Percentiles rank a stretch among this genome's conserved stretches.
Evolutionary conservation across 2,329 filamentous ascomycete genomes (phyloP).

Genomic region (Penicillium sp.): DNA sequence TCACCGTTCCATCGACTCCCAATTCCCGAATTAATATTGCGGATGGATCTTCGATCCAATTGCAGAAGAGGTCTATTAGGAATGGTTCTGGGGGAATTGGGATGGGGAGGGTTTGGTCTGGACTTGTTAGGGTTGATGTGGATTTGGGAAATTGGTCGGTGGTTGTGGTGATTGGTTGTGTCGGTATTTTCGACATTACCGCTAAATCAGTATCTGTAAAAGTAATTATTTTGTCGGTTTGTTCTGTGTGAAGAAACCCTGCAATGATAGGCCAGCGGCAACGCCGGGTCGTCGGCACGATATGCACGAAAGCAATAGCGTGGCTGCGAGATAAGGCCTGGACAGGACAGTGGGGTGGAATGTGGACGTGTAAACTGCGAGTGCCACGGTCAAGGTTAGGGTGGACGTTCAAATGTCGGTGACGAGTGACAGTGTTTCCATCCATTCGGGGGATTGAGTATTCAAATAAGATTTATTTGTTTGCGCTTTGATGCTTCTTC

Average conservation of each 20-base stretch:
- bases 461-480: not conserved
- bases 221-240: too few species aligned
- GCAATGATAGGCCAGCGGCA: not conserved
- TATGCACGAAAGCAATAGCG: slow-evolving; percentile 9
- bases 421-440: not conserved
- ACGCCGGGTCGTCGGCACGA: not conserved
- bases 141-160: not conserved
- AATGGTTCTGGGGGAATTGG: not conserved
- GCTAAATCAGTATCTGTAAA: too few species aligned
- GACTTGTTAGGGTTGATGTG: too few species aligned
- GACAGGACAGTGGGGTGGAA: not conserved
- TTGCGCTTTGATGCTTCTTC: not conserved
- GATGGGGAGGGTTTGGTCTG: not conserved
- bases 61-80: slow-evolving; percentile 1
- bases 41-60: not conserved
- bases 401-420: slow-evolving; percentile 1
- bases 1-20: not conserved
- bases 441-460: not conserved
- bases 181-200: not conserved
- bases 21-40: not conserved
- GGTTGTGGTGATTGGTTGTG: not conserved
- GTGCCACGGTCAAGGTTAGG: too few species aligned
- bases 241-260: too few species aligned
- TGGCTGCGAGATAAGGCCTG: not conserved
- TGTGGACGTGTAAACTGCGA: not conserved